Conservation (phyloP, 148 eudicot genomes). For the Gaultheria prostrata region DNA sequence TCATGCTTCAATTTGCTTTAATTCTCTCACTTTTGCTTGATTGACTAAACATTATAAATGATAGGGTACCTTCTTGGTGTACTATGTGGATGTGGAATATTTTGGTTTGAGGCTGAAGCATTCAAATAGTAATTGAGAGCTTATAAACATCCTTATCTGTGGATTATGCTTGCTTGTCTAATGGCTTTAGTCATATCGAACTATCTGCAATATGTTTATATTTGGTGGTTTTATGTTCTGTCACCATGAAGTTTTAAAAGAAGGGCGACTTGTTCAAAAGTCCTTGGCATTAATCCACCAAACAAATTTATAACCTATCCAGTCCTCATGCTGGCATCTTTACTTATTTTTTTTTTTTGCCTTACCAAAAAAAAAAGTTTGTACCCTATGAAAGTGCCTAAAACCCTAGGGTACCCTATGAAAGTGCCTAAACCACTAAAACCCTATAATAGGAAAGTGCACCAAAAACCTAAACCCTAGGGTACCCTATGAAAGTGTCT, state of each 20-base stretch:
- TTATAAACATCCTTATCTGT: neutral
- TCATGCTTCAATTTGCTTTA: neutral
- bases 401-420: too few relatives aligned
- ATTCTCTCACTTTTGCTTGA: neutral
- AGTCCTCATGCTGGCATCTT: too few relatives aligned
- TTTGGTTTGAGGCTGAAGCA: neutral
- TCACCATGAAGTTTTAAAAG: neutral
- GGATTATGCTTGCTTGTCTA: neutral
- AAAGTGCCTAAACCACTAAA: too few relatives aligned
- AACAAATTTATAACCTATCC: too few relatives aligned
- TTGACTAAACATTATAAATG: neutral
- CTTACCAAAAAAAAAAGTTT: too few relatives aligned
- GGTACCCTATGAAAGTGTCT: too few relatives aligned
- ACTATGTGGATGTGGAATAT: neutral
- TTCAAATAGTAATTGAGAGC: neutral
- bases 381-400: too few relatives aligned
- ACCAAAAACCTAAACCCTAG: too few relatives aligned
- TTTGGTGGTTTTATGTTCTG: slow-evolving; percentile 3
- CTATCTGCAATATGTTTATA: neutral
- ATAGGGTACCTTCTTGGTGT: neutral
- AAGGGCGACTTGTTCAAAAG: too few relatives aligned
- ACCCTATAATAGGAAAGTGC: too few relatives aligned
- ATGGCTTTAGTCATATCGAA: neutral
- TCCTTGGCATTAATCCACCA: too few relatives aligned
- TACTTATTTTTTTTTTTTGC: too few relatives aligned